Base-by-base conservation (phyloP, 768 basidiomycete genomes). In the Paxillus involutus region DNA sequence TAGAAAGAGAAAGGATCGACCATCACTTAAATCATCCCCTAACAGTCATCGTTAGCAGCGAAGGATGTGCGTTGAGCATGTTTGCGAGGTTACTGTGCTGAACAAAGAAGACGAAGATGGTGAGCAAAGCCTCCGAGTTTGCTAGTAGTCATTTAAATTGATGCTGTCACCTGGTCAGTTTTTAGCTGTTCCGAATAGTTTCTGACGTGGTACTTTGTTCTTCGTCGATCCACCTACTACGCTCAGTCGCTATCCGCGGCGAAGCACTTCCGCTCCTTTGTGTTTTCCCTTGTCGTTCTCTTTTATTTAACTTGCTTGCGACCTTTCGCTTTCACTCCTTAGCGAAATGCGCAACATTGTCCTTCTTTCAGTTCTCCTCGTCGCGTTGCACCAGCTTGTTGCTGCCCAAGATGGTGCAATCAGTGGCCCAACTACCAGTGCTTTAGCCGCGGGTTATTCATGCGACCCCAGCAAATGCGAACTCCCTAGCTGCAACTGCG, bases 401-500 rank as follows among this genome's bases (percentile, higher is more conserved):
- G 56, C 70, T 9, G 69, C 67, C 19, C 69, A 67, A 52, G 85
- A 86, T 54, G 86, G 85, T 19, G 56, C 59, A 3, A 73, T 88
- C n/a, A 60, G 63, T 41, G 84, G 83, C 4, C 78, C 84, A 5
- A 80, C 80, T 7, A 75, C 74, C 30, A 82, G 80, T 49, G 37
- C 77, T 9, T 66, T 64, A 6, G 82, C 86, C 30, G 82, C 85
- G 1, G 84, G 82, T 9, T 91, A 92, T 68, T 82, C 81, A 8
- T 91, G 89, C 65, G 86, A 90, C 60, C 32, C 86, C 0, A 69
- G 69, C 11, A 72, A 75, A 55, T 92, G 89, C 72, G 73, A 82
- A 71, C 75, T 90, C 6, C 89, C 89, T 0, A 71, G 75, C 48
- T 92, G 89, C 65, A 77, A 83, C 63, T 90, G 88, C 60, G 89